phyloP scores from a whole-genome alignment of 352 stramenopile genomes.

The Pythium rishiriense region DNA sequence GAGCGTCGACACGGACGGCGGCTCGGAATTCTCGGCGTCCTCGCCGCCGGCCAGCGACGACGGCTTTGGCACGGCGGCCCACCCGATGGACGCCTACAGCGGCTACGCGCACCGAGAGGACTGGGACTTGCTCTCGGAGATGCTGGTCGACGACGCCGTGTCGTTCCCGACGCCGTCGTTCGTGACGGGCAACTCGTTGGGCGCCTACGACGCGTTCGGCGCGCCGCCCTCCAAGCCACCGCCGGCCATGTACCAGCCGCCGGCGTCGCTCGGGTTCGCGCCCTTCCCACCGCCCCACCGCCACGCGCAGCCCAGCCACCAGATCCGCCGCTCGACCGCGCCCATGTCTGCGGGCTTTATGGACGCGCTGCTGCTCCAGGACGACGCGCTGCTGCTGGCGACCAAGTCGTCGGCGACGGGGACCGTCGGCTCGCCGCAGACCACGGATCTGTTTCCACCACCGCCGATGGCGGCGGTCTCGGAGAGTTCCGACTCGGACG shows the following conservation, averaged over 20 bases:
- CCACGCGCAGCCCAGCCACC: background rate
- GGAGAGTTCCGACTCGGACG: slow-evolving; percentile 4
- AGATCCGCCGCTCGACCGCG: slow-evolving; percentile 7
- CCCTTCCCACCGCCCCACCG: background rate
- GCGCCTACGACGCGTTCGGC: slow-evolving; percentile 13
- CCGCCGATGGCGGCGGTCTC: background rate
- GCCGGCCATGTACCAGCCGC: background rate
- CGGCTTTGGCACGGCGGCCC: slow-evolving; percentile 7
- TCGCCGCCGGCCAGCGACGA: slow-evolving; percentile 34
- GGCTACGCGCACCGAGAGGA: slow-evolving; percentile 23
- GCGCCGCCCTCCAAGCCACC: slow-evolving; percentile 8
- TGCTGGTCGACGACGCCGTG: slow-evolving; percentile 51
- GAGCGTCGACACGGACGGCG: slow-evolving; percentile 29
- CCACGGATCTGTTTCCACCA: slow-evolving; percentile 21
- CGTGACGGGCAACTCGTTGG: background rate
- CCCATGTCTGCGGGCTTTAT: slow-evolving; percentile 15
- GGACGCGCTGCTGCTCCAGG: slow-evolving; percentile 25
- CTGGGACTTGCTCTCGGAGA: slow-evolving; percentile 61
- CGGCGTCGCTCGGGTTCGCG: background rate
- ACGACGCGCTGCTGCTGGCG: slow-evolving; percentile 15
- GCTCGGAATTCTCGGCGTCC: slow-evolving; percentile 32
- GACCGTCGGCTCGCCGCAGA: slow-evolving; percentile 25
- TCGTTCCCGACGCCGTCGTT: slow-evolving; percentile 9
- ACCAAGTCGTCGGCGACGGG: slow-evolving; percentile 18
- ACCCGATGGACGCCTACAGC: slow-evolving; percentile 2